Evolutionary conservation across 2,329 filamentous ascomycete species (phyloP), one percentile per base, ranked within the genome.

Genomic region (Talaromyces albobiverticillius): DNA sequence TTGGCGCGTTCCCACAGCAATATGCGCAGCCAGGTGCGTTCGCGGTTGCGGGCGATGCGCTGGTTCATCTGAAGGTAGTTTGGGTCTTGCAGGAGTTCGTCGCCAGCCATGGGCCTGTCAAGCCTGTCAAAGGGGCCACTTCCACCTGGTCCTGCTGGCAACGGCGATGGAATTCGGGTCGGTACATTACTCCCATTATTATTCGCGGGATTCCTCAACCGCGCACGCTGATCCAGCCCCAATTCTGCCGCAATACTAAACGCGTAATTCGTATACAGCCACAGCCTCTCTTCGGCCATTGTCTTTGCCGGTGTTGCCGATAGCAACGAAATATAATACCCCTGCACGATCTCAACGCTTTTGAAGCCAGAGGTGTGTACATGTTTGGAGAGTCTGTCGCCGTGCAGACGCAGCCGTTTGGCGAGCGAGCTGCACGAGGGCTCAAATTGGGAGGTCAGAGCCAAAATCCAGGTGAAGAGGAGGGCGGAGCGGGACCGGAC

Each of bases 381-480:
- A 34, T 67, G 58, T 32, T 60, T 57, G 0, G 64, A 68, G 11
- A 68, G 45, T 20, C 62, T 65, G 20, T 67, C 64, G 1, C 66
- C 65, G 46, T 67, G 66, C 7, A 66, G 23, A 0, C 64, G 61
- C 8, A 67, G 51, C 26, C 63, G 51, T 36, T 63, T 65, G 1
- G 64, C 62, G 5, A 67, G 51, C 2, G 59, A 45, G 1, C 50
- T 59, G 2, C 57, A 61, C 1, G n/a, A 53, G 36, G 59, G 58
- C 3, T 66, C 62, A 29, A 67, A 68, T 36, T 67, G 65, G 1
- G 64, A 60, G 0, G 65, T 67, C 10, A 67, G 53, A 8, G 65
- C 65, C 10, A 67, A 52, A 16, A 68, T 65, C 66, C 66, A 68
- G 9, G 65, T 67, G 34, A 68, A 67, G 4, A 67, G 48, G 1